These are phyloP conservation scores for Monosporascus sp. DNA, from an alignment of 2,329 filamentous ascomycete genomes.

Conservation along the genomic window DNA sequence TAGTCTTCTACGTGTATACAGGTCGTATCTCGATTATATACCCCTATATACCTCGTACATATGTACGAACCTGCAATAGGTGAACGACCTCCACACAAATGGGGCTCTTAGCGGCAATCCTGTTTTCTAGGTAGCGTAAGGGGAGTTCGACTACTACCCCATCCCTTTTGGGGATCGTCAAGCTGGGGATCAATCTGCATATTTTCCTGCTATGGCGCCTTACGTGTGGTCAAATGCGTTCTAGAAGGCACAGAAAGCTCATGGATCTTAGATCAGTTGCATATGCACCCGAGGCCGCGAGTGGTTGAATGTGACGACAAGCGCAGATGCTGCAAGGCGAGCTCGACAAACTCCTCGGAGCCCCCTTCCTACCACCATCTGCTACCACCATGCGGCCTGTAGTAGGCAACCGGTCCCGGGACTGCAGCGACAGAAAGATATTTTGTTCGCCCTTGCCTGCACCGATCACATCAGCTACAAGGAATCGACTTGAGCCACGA, in stretches of 20 bases:
- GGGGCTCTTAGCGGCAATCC: not conserved
- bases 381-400: too few species aligned
- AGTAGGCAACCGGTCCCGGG: too few species aligned
- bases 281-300: not conserved
- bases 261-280: not conserved
- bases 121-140: not conserved
- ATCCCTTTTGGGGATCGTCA: not conserved
- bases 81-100: not conserved
- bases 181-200: not conserved
- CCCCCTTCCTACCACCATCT: too few species aligned
- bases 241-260: not conserved
- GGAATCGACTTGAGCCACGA: not conserved
- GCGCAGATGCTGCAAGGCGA: not conserved
- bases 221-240: not conserved
- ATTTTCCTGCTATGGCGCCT: not conserved
- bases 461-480: not conserved
- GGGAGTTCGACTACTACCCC: not conserved
- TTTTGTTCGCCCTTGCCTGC: not conserved
- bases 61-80: not conserved
- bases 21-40: too few species aligned
- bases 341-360: not conserved
- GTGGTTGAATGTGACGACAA: not conserved
- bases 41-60: not conserved
- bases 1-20: too few species aligned
- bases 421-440: not conserved